Conservation (phyloP, 2,329 filamentous ascomycete species). For the Elsinoe fawcettii region DNA sequence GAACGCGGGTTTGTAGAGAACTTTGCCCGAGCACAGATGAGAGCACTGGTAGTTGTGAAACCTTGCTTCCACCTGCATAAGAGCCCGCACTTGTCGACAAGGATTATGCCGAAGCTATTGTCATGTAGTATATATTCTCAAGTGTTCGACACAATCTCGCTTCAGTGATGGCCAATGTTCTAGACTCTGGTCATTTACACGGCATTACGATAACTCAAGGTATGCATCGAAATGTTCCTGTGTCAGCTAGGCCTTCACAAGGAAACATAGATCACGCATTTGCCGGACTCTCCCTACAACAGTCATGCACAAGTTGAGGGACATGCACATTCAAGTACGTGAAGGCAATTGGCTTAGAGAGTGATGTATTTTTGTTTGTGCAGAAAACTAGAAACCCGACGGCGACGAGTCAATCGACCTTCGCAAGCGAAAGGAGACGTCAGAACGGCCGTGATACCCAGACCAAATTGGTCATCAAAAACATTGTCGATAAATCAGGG, state of each 20-base stretch:
- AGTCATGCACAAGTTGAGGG: too few relatives aligned
- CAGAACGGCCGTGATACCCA: slow-evolving; percentile 38
- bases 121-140: background rate
- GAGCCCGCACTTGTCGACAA: background rate
- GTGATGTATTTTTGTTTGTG: background rate
- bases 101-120: background rate
- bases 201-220: too few relatives aligned
- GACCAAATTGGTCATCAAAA: background rate
- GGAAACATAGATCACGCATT: too few relatives aligned
- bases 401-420: slow-evolving; percentile 45
- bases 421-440: slow-evolving; percentile 38
- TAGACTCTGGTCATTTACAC: too few relatives aligned
- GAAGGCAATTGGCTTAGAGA: background rate
- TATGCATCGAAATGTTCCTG: too few relatives aligned
- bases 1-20: background rate
- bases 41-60: background rate
- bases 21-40: background rate
- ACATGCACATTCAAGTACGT: background rate
- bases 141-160: background rate
- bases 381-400: slow-evolving; percentile 17
- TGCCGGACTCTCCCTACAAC: too few relatives aligned
- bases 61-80: background rate
- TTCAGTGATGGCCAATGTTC: background rate
- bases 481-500: background rate
- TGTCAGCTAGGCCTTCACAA: too few relatives aligned